Evolutionary conservation across 78 protist genomes (phyloP).

Genomic region (Emiliania huxleyi): DNA sequence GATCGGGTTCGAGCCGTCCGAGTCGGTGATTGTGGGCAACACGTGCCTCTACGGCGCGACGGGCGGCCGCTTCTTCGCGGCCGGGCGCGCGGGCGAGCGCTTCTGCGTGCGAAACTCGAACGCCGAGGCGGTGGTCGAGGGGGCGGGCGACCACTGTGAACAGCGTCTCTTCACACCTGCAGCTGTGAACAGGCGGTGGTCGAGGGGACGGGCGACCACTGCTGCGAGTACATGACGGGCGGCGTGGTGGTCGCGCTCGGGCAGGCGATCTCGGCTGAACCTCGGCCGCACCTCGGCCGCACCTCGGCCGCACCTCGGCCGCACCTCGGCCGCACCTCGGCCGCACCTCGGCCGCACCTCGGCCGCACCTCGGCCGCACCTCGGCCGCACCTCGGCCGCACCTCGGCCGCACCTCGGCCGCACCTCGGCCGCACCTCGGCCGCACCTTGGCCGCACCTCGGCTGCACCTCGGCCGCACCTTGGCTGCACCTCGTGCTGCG

Average conservation of each 20-base stretch:
- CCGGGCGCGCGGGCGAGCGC: slow-evolving; percentile 87
- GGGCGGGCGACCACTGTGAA: slow-evolving; percentile 87
- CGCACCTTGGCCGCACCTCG: too few species aligned
- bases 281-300: background rate
- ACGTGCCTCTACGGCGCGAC: slow-evolving; percentile 86
- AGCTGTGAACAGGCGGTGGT: too few species aligned
- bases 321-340: too few species aligned
- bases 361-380: too few species aligned
- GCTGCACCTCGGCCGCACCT: too few species aligned
- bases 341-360: too few species aligned
- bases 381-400: too few species aligned
- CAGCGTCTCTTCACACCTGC: too few species aligned
- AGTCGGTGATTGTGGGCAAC: slow-evolving; percentile 79
- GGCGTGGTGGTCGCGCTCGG: slow-evolving; percentile 81
- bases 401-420: too few species aligned
- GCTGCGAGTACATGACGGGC: slow-evolving; percentile 92
- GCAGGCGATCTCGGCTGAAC: too few species aligned
- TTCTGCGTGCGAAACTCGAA: slow-evolving; percentile 85
- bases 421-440: too few species aligned
- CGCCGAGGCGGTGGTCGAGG: slow-evolving; percentile 85
- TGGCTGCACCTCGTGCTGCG: too few species aligned
- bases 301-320: background rate
- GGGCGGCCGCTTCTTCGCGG: slow-evolving; percentile 64
- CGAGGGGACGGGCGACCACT: slow-evolving; percentile 89
- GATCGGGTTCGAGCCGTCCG: slow-evolving; percentile 45